phyloP scores from a whole-genome alignment of 1,139 yeast genomes.

The Yamadazyma kanchanaburiensis region DNA sequence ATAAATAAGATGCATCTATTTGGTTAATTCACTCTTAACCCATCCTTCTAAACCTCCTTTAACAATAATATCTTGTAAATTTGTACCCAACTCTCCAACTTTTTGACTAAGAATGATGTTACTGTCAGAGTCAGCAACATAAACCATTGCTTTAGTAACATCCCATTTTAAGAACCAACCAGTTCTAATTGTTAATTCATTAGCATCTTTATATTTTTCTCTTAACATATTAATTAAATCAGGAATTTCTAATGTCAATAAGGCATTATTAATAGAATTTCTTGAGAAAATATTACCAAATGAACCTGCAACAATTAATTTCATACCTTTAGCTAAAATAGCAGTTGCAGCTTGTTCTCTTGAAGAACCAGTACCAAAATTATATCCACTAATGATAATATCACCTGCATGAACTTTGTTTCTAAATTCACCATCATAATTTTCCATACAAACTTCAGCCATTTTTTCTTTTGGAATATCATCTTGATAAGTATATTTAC shows the following conservation, averaged over 20 bases:
- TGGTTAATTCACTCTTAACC: slow-evolving; percentile 75
- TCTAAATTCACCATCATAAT: slow-evolving; percentile 87
- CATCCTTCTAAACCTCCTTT: slow-evolving; percentile 98
- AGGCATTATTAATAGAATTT: slow-evolving; percentile 93
- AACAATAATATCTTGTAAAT: slow-evolving; percentile 92
- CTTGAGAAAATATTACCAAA: slow-evolving; percentile 96
- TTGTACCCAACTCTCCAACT: slow-evolving; percentile 94
- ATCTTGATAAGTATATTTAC: slow-evolving; percentile 97
- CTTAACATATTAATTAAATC: slow-evolving; percentile 75
- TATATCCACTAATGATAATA: slow-evolving; percentile 86
- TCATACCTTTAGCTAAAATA: slow-evolving; percentile 89
- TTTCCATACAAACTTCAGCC: slow-evolving; percentile 99
- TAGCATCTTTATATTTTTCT: slow-evolving; percentile 52
- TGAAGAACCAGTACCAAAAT: slow-evolving; percentile 98
- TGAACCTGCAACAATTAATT: slow-evolving; percentile 92
- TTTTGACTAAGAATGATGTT: slow-evolving; percentile 74
- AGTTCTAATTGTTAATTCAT: slow-evolving; percentile 85
- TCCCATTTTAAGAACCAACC: slow-evolving; percentile 95
- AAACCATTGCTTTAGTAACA: slow-evolving; percentile 77
- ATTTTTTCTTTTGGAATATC: slow-evolving; percentile 89
- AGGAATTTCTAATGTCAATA: slow-evolving; percentile 91
- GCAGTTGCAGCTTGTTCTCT: slow-evolving; percentile 99
- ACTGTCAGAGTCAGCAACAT: slow-evolving; percentile 64
- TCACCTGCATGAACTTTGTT: slow-evolving; percentile 81
- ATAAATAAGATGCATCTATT: slow-evolving; percentile 5